Evolutionary conservation across 1,284 basidiomycete species (phyloP), one percentile per base, ranked within the genome.

Genomic region (Coniferiporia sulphurascens): DNA sequence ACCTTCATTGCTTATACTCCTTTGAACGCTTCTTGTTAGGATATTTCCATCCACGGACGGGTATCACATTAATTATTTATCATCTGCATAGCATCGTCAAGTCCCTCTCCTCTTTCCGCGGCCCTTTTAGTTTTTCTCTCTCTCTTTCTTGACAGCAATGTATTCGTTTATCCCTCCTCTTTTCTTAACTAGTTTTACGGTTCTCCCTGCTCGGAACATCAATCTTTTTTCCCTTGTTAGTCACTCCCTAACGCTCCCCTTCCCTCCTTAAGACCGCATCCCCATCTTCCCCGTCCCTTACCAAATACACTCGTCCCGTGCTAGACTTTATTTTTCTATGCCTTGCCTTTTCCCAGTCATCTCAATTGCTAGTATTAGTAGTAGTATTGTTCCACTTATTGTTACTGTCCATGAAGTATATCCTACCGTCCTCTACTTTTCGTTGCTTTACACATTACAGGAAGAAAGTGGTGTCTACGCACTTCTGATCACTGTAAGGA

Each of bases 1-100:
- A 46, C 15, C 19, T 4, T 44, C 22, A 50, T 36, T 51, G 50
- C 15, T 19, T 46, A 15, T 46, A 17, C 38, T 8, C 32, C 12
- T 35, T 27, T 36, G 32, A n/a, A 32, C 35, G 6, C 17, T 52
- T 52, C 35, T 50, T 32, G 34, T 22, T n/a, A 4, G 27, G 21
- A 27, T 19, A 36, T 32, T 21, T 52, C 27, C 44, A 52, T 10
- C 8, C 32, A 46, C 27, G 43, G 50, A 52, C 51, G 22, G 22
- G 50, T 21, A 44, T 27, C 34, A 49, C 19, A 43, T 4, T 56
- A 38, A 41, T 48, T 57, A 53, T 57, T 56, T 54, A 52, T 57
- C 49, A 34, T 36, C 46, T 52, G 35, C 59, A 56, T 48, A 52
- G 34, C 51, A n/a, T 43, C 41, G 36, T 22, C 22, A 34, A 41